Base-by-base conservation (phyloP, 495 filamentous ascomycete species). In the Penicillium canariense region DNA sequence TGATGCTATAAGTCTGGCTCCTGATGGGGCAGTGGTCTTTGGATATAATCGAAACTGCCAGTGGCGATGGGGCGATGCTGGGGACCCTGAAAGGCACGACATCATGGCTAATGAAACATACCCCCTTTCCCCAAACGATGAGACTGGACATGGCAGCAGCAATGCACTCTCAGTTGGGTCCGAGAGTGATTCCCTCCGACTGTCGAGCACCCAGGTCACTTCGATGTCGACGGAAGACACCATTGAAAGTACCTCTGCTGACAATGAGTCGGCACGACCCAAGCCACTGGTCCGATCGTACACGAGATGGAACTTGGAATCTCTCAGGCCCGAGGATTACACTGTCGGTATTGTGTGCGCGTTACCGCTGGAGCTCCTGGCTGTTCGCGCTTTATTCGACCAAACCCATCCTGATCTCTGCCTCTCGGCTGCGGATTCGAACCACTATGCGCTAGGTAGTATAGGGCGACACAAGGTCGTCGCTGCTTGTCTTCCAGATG, bases 321-420 rank as follows among this genome's bases (percentile, higher is more conserved):
- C 45, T 15, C 28, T 48, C n/a, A 34, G 23, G 28, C 4, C 30
- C 20, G 45, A 48, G 9, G 45, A 61, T 31, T 82, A 79, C 55
- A 74, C 60, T 2, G 63, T 83, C 5, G 79, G 71, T 12, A 77
- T 76, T 66, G 70, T 83, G 14, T 79, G 74, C 50, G 72, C 77
- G 0, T 56, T 80, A 2, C 32, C 38, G 4, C 27, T 43, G 4
- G 78, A 81, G 48, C 47, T 63, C 5, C 53, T 69, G 22, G 77
- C 77, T 2, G 76, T 72, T 5, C 50, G 53, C 22, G 60, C 55
- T 1, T 60, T 75, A 44, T 66, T 81, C 11, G 76, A 82, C 28
- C 67, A 70, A 48, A 50, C 30, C 7, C 50, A 65, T 23, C 10
- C 40, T 5, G 43, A 54, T 25, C 7, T 48, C 5, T 14, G 3